Percentiles rank a stretch among this genome's conserved stretches.
Conservation (phyloP, 352 stramenopile species). For the Phytophthora brassicae region DNA sequence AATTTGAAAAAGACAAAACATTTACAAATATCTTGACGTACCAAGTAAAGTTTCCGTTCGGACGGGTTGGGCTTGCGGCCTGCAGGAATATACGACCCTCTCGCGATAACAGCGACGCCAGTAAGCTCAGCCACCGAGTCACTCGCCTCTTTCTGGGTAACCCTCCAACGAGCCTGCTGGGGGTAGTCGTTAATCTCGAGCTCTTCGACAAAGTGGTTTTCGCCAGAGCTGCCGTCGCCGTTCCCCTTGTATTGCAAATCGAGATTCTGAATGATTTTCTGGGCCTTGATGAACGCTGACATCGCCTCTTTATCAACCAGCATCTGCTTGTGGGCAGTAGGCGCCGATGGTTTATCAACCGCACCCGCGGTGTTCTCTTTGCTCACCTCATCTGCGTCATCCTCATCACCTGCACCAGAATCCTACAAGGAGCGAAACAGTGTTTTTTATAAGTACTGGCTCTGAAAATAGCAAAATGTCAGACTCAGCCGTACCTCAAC, state of each 20-base stretch:
- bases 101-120: slow-evolving; percentile 84
- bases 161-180: slow-evolving; percentile 87
- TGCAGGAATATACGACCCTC: slow-evolving; percentile 86
- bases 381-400: slow-evolving; percentile 46
- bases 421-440: slow-evolving; percentile 31
- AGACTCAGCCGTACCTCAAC: slow-evolving; percentile 49
- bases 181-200: slow-evolving; percentile 96
- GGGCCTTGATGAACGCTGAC: slow-evolving; percentile 76
- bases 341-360: slow-evolving; percentile 20
- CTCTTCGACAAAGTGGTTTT: slow-evolving; percentile 87
- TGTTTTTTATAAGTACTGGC: background rate
- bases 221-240: slow-evolving; percentile 32
- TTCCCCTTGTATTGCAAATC: slow-evolving; percentile 79
- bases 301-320: slow-evolving; percentile 59
- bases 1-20: background rate
- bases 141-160: slow-evolving; percentile 87
- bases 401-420: slow-evolving; percentile 53
- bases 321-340: slow-evolving; percentile 18
- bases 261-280: slow-evolving; percentile 86
- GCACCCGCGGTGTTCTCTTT: slow-evolving; percentile 24
- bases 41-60: slow-evolving; percentile 89
- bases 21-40: slow-evolving; percentile 36
- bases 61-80: slow-evolving; percentile 83
- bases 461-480: background rate
- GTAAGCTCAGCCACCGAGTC: slow-evolving; percentile 89